phyloP scores from a whole-genome alignment of 2,329 filamentous ascomycete genomes.

The Gremmenia infestans region DNA sequence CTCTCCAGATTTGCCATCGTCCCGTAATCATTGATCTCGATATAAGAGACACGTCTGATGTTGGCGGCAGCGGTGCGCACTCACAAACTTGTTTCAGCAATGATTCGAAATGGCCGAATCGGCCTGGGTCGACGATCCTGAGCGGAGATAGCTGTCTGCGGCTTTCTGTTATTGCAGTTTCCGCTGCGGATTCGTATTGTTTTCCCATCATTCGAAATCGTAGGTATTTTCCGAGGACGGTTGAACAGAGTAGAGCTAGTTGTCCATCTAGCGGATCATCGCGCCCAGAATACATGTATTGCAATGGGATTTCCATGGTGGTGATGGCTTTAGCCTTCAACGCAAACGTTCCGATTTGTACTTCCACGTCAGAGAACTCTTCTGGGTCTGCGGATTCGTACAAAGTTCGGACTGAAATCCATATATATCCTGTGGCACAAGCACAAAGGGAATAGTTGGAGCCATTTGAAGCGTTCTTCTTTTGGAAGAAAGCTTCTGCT shows the following conservation, averaged over 20 bases:
- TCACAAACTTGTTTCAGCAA: conserved; percentile 22
- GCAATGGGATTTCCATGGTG: conserved; percentile 22
- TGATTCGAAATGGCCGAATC: conserved; percentile 13
- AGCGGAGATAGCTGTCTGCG: conserved; percentile 14
- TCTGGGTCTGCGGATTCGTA: not conserved
- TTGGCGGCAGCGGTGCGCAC: conserved; percentile 26
- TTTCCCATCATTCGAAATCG: conserved; percentile 22
- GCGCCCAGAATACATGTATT: conserved; percentile 9
- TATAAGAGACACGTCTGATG: conserved; percentile 24
- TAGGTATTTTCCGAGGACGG: conserved; percentile 24
- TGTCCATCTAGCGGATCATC: conserved; percentile 12
- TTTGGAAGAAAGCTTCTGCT: conserved; percentile 24
- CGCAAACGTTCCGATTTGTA: conserved; percentile 27
- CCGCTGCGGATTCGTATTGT: conserved; percentile 26
- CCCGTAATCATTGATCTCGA: conserved; percentile 25
- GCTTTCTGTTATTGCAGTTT: conserved; percentile 19
- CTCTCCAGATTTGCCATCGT: conserved; percentile 23
- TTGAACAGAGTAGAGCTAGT: conserved; percentile 21
- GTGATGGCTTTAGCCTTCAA: conserved; percentile 22
- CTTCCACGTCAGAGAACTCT: conserved; percentile 17
- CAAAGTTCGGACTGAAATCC: conserved; percentile 16
- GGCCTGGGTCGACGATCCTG: conserved; percentile 13
- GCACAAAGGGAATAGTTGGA: conserved; percentile 23
- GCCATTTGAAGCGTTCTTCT: conserved; percentile 19
- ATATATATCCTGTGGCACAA: conserved; percentile 28